Evolutionary conservation across 108 stramenopile genomes (phyloP).

Genomic region (Skeletonema costatum): DNA sequence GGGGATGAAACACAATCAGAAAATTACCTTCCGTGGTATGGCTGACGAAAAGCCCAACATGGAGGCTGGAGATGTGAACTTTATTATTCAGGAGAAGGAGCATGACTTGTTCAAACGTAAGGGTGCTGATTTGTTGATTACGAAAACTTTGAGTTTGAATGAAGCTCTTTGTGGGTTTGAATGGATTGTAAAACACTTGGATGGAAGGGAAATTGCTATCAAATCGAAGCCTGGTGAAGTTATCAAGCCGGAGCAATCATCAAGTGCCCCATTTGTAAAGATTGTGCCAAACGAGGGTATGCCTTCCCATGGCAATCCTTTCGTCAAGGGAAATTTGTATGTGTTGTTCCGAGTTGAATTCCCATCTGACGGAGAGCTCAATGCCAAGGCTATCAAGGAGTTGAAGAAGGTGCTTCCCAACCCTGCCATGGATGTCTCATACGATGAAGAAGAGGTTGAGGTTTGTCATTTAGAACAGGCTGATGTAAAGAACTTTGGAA

Average conservation of each 20-base stretch:
- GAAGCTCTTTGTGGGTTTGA: conserved; percentile 98
- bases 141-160: conserved; percentile 89
- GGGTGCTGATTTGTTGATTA: conserved; percentile 94
- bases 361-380: conserved; percentile 70
- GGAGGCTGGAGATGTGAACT: conserved; percentile 96
- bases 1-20: conserved; percentile 94
- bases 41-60: conserved; percentile 97
- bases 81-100: conserved; percentile 97
- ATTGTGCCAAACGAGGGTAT: conserved; percentile 95
- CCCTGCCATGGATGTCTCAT: conserved; percentile 72
- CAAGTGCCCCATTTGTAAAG: conserved; percentile 81
- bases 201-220: conserved; percentile 88
- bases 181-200: conserved; percentile 90
- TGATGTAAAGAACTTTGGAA: conserved; percentile 85
- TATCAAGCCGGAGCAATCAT: conserved; percentile 72
- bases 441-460: conserved; percentile 79
- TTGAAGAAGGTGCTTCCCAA: conserved; percentile 73
- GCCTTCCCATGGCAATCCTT: conserved; percentile 93
- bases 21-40: conserved; percentile 94
- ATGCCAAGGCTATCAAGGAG: conserved; percentile 47
- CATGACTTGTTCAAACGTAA: conserved; percentile 96
- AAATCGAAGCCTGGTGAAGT: conserved; percentile 91
- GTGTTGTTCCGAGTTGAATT: conserved; percentile 93
- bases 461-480: conserved; percentile 78
- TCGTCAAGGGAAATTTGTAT: conserved; percentile 94